phyloP scores from a whole-genome alignment of 805 yeast genomes.

The Metschnikowia henanensis region DNA sequence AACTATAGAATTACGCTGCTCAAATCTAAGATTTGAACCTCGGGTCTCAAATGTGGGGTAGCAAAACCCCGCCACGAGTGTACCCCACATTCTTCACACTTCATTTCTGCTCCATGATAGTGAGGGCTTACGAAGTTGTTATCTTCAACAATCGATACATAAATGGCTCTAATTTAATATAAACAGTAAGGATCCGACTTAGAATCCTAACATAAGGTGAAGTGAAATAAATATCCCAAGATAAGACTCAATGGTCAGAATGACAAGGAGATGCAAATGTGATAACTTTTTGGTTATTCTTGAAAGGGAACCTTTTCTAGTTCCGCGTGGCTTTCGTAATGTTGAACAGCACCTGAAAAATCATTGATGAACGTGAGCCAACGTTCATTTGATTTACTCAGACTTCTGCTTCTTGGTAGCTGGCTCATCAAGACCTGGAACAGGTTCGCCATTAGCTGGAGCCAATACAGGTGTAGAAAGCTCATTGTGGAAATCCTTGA shows the following conservation, averaged over 20 bases:
- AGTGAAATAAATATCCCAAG: conserved; percentile 10
- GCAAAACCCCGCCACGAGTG: too few species aligned
- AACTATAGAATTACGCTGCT: too few species aligned
- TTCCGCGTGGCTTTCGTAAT: conserved; percentile 11
- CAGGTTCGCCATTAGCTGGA: conserved; percentile 21
- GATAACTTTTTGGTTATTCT: conserved; percentile 5
- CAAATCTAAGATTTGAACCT: too few species aligned
- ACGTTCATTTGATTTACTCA: conserved; percentile 16
- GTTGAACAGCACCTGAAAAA: conserved; percentile 9
- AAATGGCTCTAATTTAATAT: too few species aligned
- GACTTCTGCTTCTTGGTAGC: conserved; percentile 40
- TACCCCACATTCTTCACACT: too few species aligned
- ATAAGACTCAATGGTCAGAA: conserved; percentile 6
- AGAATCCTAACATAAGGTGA: background rate
- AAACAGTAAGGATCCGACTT: too few species aligned
- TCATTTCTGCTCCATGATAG: too few species aligned
- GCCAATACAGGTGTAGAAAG: conserved; percentile 32
- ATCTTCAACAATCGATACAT: too few species aligned
- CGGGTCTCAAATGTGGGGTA: too few species aligned
- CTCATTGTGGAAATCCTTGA: conserved; percentile 53
- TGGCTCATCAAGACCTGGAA: conserved; percentile 30
- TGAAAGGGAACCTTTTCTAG: conserved; percentile 10
- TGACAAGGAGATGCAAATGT: conserved; percentile 11
- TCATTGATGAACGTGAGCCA: conserved; percentile 9
- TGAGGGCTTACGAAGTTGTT: too few species aligned